Conservation (phyloP, 1,284 basidiomycete genomes). For the Rhodofomes roseus region DNA sequence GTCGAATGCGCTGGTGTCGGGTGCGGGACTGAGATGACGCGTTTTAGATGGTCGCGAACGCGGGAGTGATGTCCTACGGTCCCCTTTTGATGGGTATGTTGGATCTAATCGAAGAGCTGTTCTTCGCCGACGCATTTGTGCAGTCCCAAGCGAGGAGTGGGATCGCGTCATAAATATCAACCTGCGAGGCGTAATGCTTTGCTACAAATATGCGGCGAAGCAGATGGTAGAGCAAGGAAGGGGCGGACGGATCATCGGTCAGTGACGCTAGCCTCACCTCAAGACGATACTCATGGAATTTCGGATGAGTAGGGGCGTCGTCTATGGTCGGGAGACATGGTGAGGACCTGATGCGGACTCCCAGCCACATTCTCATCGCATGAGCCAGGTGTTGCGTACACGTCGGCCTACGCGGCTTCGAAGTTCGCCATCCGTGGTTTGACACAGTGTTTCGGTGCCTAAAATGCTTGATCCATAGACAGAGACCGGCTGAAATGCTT, state of each 20-base stretch:
- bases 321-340: background rate
- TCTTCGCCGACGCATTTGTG: background rate
- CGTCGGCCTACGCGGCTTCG: constrained; percentile 11
- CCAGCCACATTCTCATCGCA: background rate
- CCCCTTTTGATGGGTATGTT: background rate
- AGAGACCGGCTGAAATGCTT: background rate
- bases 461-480: too few species aligned
- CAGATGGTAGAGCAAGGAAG: constrained; percentile 19
- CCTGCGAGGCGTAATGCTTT: constrained; percentile 28
- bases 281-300: background rate
- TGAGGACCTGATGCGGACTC: background rate
- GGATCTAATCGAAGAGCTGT: background rate
- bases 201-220: constrained; percentile 31
- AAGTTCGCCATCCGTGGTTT: constrained; percentile 26
- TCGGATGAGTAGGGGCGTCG: background rate
- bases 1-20: too few species aligned
- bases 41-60: constrained; percentile 29
- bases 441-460: constrained; percentile 20
- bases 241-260: constrained; percentile 25
- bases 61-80: constrained; percentile 19
- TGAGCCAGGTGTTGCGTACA: background rate
- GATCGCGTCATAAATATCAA: constrained; percentile 28
- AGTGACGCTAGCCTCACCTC: background rate
- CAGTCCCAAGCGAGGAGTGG: constrained; percentile 20
- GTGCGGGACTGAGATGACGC: too few species aligned